phyloP scores from a whole-genome alignment of 2,329 filamentous ascomycete species.

The Xylariaceae sp. region DNA sequence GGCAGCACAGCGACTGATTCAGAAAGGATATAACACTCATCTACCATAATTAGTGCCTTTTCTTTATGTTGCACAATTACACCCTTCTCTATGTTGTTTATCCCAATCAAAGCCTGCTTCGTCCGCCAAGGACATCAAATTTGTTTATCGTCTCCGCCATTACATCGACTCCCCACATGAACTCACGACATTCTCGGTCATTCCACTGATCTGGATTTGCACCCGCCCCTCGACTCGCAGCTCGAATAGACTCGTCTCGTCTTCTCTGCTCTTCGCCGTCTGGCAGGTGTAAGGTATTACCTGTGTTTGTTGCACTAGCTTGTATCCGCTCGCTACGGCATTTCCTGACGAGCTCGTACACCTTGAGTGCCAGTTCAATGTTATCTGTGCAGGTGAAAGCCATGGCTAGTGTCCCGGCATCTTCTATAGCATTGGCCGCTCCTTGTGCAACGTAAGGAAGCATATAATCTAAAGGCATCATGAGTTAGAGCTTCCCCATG shows the following conservation, averaged over 20 bases:
- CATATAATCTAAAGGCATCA: constrained; percentile 67
- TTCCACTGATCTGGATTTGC: constrained; percentile 40
- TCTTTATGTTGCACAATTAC: background rate
- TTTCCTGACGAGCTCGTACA: constrained; percentile 35
- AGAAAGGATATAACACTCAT: constrained; percentile 48
- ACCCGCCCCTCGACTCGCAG: constrained; percentile 10
- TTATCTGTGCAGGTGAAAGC: constrained; percentile 35
- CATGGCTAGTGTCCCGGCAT: constrained; percentile 41
- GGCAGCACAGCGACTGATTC: constrained; percentile 49
- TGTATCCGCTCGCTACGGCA: constrained; percentile 30
- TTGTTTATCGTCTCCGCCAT: constrained; percentile 39
- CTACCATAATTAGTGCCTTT: constrained; percentile 40
- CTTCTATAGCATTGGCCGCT: constrained; percentile 70
- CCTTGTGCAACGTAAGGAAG: constrained; percentile 70
- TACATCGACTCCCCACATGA: constrained; percentile 43
- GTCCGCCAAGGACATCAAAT: constrained; percentile 29
- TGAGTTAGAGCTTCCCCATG: constrained; percentile 62
- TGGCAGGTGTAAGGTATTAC: constrained; percentile 27
- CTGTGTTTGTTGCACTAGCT: constrained; percentile 26
- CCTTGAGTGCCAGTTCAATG: constrained; percentile 28
- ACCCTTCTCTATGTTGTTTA: background rate
- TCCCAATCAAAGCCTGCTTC: background rate
- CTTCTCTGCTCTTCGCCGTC: constrained; percentile 29
- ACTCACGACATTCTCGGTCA: constrained; percentile 37
- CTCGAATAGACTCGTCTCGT: constrained; percentile 31